Evolutionary conservation across 768 basidiomycete species (phyloP), one percentile per base, ranked within the genome.

Genomic region (Boletales sp.): DNA sequence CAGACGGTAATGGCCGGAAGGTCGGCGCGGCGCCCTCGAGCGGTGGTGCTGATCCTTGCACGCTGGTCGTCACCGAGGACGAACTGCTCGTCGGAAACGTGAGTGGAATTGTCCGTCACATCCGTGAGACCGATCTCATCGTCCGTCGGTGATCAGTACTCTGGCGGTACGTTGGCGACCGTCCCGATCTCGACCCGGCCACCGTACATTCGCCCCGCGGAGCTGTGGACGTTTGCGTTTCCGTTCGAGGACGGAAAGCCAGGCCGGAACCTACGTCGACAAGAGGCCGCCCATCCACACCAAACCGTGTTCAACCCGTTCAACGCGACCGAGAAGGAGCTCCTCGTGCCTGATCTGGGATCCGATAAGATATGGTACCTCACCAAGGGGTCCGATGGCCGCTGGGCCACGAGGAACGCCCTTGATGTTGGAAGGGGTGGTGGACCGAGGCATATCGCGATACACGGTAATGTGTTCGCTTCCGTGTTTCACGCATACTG

Each of bases 301-400:
- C 86, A 92, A 59, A 80, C 83, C 32, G 59, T 76, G 49, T 50
- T 65, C 51, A 63, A 59, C 44, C n/a, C 55, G 1, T 59, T 82
- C 13, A 75, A 79, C 36, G 65, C 74, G 30, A 66, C 71, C 15
- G 71, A 74, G 42, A 60, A 72, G 25, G 86, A 88, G 55, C 67
- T 92, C 12, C 74, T 90, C 39, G 74, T 90, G 2, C 82, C 87
- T 1, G 89, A 93, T 64, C 72, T 94, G 7, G 90, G 90, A 5
- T 74, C 79, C 3, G 91, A 93, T 63, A 74, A 74, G 46, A 76
- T 90, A 14, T 82, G 78, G 68, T 71, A 79, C 48, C 71, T 85
- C 51, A 70, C 68, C 56, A 76, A 79, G 61, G 64, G 59, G 9
- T 32, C 48, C 32, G 66, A 67, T 17, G 80, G 75, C 2, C 62